Evolutionary conservation across 768 basidiomycete species (phyloP).

Genomic region (Naganishia kalamii): DNA sequence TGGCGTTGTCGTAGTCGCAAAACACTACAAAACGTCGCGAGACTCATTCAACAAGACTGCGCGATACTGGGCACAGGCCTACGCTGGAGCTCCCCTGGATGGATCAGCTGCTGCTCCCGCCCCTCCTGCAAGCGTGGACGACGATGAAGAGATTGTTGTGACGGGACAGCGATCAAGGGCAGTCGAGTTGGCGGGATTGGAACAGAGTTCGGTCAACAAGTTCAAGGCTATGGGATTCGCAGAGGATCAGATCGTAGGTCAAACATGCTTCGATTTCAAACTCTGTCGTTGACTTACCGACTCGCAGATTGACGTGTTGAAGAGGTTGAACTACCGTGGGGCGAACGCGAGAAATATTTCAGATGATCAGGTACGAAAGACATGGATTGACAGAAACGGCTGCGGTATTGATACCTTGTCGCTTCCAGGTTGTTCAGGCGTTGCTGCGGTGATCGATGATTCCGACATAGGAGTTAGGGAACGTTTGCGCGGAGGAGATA

Average conservation of each 20-base stretch:
- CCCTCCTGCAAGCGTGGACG: neutral
- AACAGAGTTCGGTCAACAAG: conserved; percentile 72
- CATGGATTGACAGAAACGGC: too few relatives aligned
- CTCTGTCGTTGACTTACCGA: neutral
- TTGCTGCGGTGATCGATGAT: neutral
- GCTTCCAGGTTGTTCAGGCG: conserved; percentile 16
- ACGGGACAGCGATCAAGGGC: conserved; percentile 47
- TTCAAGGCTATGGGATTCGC: conserved; percentile 80
- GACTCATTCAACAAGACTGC: conserved; percentile 85
- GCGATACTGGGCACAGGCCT: conserved; percentile 85
- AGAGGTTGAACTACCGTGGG: conserved; percentile 79
- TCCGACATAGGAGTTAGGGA: too few relatives aligned
- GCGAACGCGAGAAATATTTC: conserved; percentile 69
- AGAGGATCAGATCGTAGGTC: conserved; percentile 73
- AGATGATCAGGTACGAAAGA: conserved; percentile 64
- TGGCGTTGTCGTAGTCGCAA: conserved; percentile 59
- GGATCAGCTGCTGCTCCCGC: conserved; percentile 14
- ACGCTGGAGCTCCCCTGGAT: conserved; percentile 64
- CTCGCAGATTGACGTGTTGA: conserved; percentile 73
- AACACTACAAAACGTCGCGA: conserved; percentile 87
- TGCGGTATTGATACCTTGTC: neutral
- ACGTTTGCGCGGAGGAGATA: too few relatives aligned
- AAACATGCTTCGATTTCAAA: neutral
- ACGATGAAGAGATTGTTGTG: conserved; percentile 31
- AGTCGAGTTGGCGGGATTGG: conserved; percentile 69